These are phyloP conservation scores for Cercis canadensis DNA, from an alignment of 306 rosid species.

Conservation along the genomic window DNA sequence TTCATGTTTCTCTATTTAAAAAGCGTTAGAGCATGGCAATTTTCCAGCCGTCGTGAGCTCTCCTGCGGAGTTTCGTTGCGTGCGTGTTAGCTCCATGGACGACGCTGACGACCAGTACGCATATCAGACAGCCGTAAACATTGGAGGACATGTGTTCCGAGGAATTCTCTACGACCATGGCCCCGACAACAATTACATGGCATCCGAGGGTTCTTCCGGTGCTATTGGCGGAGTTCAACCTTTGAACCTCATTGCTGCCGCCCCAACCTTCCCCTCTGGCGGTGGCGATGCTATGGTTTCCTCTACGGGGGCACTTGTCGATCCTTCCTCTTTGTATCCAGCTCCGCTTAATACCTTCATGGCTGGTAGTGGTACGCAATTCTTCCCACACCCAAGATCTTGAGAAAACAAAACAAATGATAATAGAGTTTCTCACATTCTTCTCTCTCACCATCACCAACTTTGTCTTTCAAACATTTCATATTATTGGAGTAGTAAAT, in stretches of 20 bases:
- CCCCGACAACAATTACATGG: constrained; percentile 52
- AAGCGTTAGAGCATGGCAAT: constrained; percentile 73
- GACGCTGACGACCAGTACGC: constrained; percentile 82
- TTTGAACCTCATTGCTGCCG: constrained; percentile 56
- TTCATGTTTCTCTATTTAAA: background rate
- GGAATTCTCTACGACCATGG: constrained; percentile 91
- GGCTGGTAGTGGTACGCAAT: constrained; percentile 97
- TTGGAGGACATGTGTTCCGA: constrained; percentile 88
- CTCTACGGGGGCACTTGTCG: constrained; percentile 45
- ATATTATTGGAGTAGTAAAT: constrained; percentile 35
- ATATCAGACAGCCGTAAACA: constrained; percentile 88
- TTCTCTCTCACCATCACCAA: constrained; percentile 33
- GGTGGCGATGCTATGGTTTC: constrained; percentile 40
- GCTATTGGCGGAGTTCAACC: constrained; percentile 57
- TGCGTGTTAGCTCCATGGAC: constrained; percentile 74
- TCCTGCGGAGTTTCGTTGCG: constrained; percentile 76
- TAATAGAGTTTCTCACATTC: constrained; percentile 13
- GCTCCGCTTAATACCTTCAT: constrained; percentile 79
- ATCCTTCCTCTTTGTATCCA: constrained; percentile 70
- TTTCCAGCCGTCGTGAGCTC: constrained; percentile 77
- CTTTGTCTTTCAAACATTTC: constrained; percentile 31
- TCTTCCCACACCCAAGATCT: constrained; percentile 98
- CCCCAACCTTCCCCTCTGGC: constrained; percentile 22
- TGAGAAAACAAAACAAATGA: constrained; percentile 43
- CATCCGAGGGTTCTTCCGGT: constrained; percentile 59